Conservation (phyloP, 2,329 filamentous ascomycete genomes). For the Diplodia seriata region DNA sequence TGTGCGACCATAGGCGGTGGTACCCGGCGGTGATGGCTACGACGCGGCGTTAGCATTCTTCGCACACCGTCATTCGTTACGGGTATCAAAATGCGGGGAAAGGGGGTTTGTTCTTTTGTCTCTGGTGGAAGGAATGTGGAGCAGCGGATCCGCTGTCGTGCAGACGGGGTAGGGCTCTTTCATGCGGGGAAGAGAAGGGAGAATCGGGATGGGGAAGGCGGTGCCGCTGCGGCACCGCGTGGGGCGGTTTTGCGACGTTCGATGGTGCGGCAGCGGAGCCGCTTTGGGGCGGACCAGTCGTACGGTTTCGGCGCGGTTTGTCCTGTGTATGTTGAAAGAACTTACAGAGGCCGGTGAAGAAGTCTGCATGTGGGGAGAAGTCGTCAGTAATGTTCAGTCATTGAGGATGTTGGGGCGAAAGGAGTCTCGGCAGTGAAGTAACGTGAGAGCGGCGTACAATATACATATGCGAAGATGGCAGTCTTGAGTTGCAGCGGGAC, state of each 20-base stretch:
- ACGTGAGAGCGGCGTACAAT: conserved; percentile 55
- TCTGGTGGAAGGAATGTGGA: background rate
- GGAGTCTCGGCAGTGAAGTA: background rate
- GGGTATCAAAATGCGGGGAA: background rate
- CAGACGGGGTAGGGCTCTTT: no score
- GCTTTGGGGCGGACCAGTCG: background rate
- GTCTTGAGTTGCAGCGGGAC: conserved; percentile 77
- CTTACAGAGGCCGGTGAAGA: conserved; percentile 71
- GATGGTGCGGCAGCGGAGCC: conserved; percentile 7
- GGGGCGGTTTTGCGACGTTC: background rate
- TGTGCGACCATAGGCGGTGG: conserved; percentile 86
- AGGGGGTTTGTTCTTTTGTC: background rate
- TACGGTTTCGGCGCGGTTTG: background rate
- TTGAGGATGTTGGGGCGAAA: background rate
- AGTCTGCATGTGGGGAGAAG: conserved; percentile 54
- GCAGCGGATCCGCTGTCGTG: background rate
- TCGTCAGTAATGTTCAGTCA: background rate
- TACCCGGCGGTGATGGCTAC: conserved; percentile 61
- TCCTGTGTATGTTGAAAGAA: background rate
- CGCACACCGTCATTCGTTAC: background rate
- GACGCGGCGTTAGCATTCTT: background rate
- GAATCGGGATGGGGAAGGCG: background rate
- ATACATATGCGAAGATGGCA: conserved; percentile 73
- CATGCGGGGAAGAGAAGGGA: no score
- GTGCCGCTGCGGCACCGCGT: background rate